Conservation (phyloP, 2,329 filamentous ascomycete species). For the Epichloe scottii region DNA sequence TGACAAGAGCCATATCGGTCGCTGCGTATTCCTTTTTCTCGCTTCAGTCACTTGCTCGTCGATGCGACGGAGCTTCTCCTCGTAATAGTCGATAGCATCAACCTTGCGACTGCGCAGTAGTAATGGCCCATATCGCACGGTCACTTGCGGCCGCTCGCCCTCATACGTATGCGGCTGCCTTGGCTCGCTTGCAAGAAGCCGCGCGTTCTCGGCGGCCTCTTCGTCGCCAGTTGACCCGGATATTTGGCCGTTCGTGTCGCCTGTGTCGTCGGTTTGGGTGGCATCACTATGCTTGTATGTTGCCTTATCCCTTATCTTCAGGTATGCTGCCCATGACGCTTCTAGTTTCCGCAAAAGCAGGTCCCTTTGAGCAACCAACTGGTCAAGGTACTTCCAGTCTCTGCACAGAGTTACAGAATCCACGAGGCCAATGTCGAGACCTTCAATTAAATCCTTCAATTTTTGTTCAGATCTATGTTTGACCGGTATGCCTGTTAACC, state of each 20-base stretch:
- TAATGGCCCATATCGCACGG: constrained; percentile 68
- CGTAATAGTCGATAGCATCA: constrained; percentile 90
- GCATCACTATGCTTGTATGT: constrained; percentile 5
- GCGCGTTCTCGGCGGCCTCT: constrained; percentile 42
- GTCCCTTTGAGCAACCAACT: constrained; percentile 55
- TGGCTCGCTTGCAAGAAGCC: constrained; percentile 40
- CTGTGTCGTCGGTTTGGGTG: constrained; percentile 3
- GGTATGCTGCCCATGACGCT: constrained; percentile 65
- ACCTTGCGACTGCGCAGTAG: constrained; percentile 58
- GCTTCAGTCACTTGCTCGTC: constrained; percentile 63
- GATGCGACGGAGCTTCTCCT: constrained; percentile 66
- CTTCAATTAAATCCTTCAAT: constrained; percentile 79
- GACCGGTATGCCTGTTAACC: constrained; percentile 73
- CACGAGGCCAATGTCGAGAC: constrained; percentile 77
- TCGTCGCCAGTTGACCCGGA: constrained; percentile 22
- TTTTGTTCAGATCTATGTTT: constrained; percentile 69
- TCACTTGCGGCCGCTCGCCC: constrained; percentile 50
- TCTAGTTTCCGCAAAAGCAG: constrained; percentile 61
- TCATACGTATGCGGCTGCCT: constrained; percentile 22
- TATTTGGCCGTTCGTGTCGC: constrained; percentile 14
- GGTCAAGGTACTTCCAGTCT: constrained; percentile 74
- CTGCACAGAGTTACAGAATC: constrained; percentile 77
- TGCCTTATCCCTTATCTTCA: constrained; percentile 15
- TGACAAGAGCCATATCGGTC: constrained; percentile 83
- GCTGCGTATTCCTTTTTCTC: constrained; percentile 63